These are phyloP conservation scores for Haberlea rhodopensis DNA, from an alignment of 257 asterid genomes.

Conservation along the genomic window DNA sequence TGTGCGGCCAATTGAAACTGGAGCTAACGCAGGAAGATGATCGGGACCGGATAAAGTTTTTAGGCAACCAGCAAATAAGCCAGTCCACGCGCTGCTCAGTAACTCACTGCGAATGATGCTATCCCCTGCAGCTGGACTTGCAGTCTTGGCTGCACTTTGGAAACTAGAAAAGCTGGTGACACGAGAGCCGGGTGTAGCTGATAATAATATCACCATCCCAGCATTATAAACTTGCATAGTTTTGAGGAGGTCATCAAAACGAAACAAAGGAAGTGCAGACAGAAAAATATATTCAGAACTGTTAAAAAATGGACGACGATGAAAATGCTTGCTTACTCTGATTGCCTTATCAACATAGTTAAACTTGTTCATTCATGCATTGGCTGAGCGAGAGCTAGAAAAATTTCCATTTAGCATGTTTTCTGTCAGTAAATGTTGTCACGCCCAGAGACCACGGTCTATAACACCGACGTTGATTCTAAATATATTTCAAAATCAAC, in stretches of 20 bases:
- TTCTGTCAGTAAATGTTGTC: no score
- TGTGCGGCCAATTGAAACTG: slow-evolving; percentile 86
- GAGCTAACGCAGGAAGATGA: slow-evolving; percentile 95
- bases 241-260: no score
- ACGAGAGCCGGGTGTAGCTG: slow-evolving; percentile 59
- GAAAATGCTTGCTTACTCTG: no score
- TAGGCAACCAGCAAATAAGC: slow-evolving; percentile 89
- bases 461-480: no score
- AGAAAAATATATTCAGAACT: slow-evolving; percentile 8
- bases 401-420: no score
- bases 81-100: slow-evolving; percentile 90
- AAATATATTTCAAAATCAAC: no score
- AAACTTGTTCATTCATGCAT: not conserved
- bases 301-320: no score
- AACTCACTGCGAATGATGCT: slow-evolving; percentile 50
- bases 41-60: slow-evolving; percentile 96
- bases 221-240: slow-evolving; percentile 49
- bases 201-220: slow-evolving; percentile 50
- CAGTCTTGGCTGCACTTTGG: slow-evolving; percentile 51
- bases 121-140: slow-evolving; percentile 47
- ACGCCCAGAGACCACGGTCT: no score
- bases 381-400: no score
- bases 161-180: slow-evolving; percentile 71
- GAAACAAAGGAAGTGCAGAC: no score
- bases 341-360: not conserved